Evolutionary conservation across 805 yeast genomes (phyloP), one percentile per base, ranked within the genome.

Genomic region (Saturnispora besseyi): DNA sequence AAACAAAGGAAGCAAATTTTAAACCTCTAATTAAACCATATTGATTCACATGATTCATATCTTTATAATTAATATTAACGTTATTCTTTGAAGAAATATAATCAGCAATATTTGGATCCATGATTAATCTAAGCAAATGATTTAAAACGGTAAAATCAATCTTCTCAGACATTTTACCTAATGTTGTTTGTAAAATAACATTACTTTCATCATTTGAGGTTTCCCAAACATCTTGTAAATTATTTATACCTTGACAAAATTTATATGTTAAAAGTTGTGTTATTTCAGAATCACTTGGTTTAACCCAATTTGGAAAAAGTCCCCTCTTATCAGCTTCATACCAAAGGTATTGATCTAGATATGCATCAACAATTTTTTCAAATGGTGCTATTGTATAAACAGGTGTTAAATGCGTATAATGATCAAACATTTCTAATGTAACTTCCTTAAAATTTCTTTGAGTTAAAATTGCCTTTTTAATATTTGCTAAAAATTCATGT

Each of bases 311-410:
- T 4, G 99, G 99, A 67, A 93, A 93, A 28, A 93, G 66, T 7
- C 82, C 79, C 52, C 96, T 69, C 62, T 85, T 82, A 49, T 87
- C 96, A 9, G 93, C 91, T 62, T 93, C 98, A 65, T 85, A 91
- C 96, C 98, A 93, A 42, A 93, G 69, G 59, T 91, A 93, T 60
- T 93, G 99, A 60, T 91, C 98, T 38, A 93, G 67, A 57, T 91
- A 93, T 0, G 98, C 96, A 68, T 93, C 99, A 0, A 96, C 89
- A 46, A 93, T 87, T 62, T 90, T 93, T 64, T 93, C 99, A 40
- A 89, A 66, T 0, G 98, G 96, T 61, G 91, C 97, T 13, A 93
- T 76, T 10, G 84, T 77, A 60, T 88, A 90, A 0, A 89, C 91
- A 0, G 99, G 98, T 0, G 82, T 76, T 40, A 91, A 73, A 57